Conservation (phyloP, 352 stramenopile species). For the Pythium myriotylum region DNA sequence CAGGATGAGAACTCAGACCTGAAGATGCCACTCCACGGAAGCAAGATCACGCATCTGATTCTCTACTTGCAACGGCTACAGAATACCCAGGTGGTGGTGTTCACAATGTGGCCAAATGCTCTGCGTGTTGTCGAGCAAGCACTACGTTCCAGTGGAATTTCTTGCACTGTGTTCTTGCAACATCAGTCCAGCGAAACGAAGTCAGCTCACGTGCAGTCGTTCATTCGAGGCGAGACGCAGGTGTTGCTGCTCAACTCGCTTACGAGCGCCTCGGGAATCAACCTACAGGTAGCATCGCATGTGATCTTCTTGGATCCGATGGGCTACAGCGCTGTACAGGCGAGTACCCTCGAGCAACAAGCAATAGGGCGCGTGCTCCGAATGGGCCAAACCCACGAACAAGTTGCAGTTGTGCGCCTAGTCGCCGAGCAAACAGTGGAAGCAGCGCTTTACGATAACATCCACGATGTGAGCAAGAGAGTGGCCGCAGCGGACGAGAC, state of each 20-base stretch:
- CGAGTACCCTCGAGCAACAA: slow-evolving; percentile 77
- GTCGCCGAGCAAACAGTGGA: slow-evolving; percentile 80
- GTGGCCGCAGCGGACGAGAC: slow-evolving; percentile 50
- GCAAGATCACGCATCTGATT: slow-evolving; percentile 75
- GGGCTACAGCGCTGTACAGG: slow-evolving; percentile 68
- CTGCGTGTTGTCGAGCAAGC: slow-evolving; percentile 66
- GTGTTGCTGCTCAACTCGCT: slow-evolving; percentile 82
- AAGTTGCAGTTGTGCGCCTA: slow-evolving; percentile 75
- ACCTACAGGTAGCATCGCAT: slow-evolving; percentile 82
- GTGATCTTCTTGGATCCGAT: slow-evolving; percentile 84
- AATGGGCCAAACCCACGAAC: slow-evolving; percentile 79
- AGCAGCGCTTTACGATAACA: slow-evolving; percentile 70
- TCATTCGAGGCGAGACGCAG: slow-evolving; percentile 60
- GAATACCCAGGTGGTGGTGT: slow-evolving; percentile 77
- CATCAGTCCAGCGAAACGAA: slow-evolving; percentile 82
- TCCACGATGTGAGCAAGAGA: slow-evolving; percentile 55
- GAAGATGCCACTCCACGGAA: slow-evolving; percentile 53
- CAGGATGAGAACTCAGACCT: slow-evolving; percentile 6
- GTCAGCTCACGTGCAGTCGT: slow-evolving; percentile 65
- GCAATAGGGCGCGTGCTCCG: slow-evolving; percentile 83
- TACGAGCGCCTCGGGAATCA: slow-evolving; percentile 83
- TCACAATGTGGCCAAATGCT: slow-evolving; percentile 80
- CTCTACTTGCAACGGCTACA: slow-evolving; percentile 55
- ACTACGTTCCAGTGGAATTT: slow-evolving; percentile 56
- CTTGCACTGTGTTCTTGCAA: slow-evolving; percentile 71